Evolutionary conservation across 306 rosid species (phyloP).

Genomic region (Cicer cuneatum): DNA sequence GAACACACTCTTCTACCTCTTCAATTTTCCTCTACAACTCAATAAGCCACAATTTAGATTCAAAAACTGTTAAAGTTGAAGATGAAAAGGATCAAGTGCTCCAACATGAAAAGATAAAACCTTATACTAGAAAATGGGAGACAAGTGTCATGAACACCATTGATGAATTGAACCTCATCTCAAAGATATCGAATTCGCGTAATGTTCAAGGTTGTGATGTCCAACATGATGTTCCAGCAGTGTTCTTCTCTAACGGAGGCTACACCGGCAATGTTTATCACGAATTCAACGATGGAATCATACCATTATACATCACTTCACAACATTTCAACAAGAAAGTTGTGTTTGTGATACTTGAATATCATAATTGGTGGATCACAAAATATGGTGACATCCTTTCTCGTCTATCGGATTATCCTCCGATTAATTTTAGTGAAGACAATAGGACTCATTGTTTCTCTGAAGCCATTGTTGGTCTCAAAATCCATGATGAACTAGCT

Average conservation of each 20-base stretch:
- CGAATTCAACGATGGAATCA: slow-evolving; percentile 94
- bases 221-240: slow-evolving; percentile 77
- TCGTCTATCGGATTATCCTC: slow-evolving; percentile 69
- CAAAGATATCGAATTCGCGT: slow-evolving; percentile 51
- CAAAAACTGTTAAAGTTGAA: slow-evolving; percentile 29
- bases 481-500: slow-evolving; percentile 78
- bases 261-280: slow-evolving; percentile 95
- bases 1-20: slow-evolving; percentile 71
- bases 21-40: slow-evolving; percentile 73
- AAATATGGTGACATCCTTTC: slow-evolving; percentile 85
- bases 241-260: slow-evolving; percentile 96
- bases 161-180: slow-evolving; percentile 68
- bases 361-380: slow-evolving; percentile 86
- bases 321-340: slow-evolving; percentile 81
- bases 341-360: slow-evolving; percentile 86
- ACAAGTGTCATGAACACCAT: slow-evolving; percentile 73
- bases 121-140: slow-evolving; percentile 97
- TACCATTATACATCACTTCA: slow-evolving; percentile 84
- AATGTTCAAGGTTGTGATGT: slow-evolving; percentile 62
- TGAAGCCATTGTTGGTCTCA: slow-evolving; percentile 80
- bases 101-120: slow-evolving; percentile 72
- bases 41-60: slow-evolving; percentile 33
- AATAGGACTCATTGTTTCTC: slow-evolving; percentile 84
- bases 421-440: slow-evolving; percentile 65
- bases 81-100: slow-evolving; percentile 45